Conservation (phyloP, 495 filamentous ascomycete species). For the Parachaetomium inaequale region DNA sequence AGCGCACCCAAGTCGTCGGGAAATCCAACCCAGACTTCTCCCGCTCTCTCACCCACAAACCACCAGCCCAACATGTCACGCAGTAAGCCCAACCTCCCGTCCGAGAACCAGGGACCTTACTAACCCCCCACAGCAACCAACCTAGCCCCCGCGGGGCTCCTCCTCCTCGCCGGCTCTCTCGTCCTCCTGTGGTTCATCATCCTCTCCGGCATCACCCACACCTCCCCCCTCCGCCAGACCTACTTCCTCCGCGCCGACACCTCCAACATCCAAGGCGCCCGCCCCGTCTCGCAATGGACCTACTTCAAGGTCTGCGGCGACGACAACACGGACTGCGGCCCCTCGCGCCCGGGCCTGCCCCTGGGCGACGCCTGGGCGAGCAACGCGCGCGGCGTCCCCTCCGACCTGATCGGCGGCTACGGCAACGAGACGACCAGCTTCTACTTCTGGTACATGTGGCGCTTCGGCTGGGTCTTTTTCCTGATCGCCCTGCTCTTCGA, state of each 20-base stretch:
- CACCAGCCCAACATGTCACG: slow-evolving; percentile 10
- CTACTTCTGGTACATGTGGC: slow-evolving; percentile 55
- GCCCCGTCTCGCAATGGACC: slow-evolving; percentile 71
- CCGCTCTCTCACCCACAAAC: neutral
- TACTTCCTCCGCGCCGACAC: slow-evolving; percentile 82
- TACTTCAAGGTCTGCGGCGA: slow-evolving; percentile 68
- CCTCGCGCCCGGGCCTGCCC: slow-evolving; percentile 42
- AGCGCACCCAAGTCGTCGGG: neutral
- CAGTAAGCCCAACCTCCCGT: slow-evolving; percentile 5
- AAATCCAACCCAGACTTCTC: neutral
- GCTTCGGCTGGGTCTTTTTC: slow-evolving; percentile 69
- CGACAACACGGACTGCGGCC: slow-evolving; percentile 47
- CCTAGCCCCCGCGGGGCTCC: slow-evolving; percentile 55
- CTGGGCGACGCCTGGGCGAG: slow-evolving; percentile 50
- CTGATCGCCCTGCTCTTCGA: slow-evolving; percentile 65
- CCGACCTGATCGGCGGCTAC: slow-evolving; percentile 40
- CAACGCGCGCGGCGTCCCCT: slow-evolving; percentile 38
- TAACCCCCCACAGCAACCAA: slow-evolving; percentile 28
- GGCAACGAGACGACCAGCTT: slow-evolving; percentile 47
- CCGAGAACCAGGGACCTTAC: neutral
- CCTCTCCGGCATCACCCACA: slow-evolving; percentile 60
- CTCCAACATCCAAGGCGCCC: slow-evolving; percentile 61
- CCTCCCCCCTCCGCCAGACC: slow-evolving; percentile 63
- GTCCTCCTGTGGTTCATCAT: slow-evolving; percentile 78
- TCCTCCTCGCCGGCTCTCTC: slow-evolving; percentile 70